Evolutionary conservation across 768 basidiomycete genomes (phyloP), one percentile per base, ranked within the genome.

Genomic region (Termitomyces sp.): DNA sequence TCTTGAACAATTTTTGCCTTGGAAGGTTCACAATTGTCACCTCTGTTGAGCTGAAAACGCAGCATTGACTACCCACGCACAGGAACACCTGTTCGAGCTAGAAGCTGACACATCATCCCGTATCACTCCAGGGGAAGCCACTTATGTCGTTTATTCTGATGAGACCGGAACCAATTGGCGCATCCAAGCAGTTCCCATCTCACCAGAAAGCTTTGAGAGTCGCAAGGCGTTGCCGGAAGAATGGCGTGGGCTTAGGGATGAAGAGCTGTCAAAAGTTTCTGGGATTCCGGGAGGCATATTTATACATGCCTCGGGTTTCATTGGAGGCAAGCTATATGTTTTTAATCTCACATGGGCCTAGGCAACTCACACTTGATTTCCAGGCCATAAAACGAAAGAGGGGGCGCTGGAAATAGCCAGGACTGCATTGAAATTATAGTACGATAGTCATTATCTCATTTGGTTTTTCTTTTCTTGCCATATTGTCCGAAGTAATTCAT

Each of bases 271-370:
- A 45, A 72, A 80, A 60, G 71, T 81, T 7, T 83, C 83, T 15
- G 91, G 92, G 2, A 83, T 98, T 57, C 80, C 83, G 0, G 93
- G 87, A 1, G 80, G 95, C 50, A 83, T 97, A 52, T 99, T 99
- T 65, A 85, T 95, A 24, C 97, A 99, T 71, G 93, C 95, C 1
- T 89, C 88, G 56, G 97, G 97, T 8, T 99, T 99, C 69, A 98
- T 94, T 65, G 97, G 97, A 64, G 94, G 94, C 85, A 59, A 58
- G 81, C 53, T 32, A 54, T 48, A 19, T 53, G 56, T 53, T 11
- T 45, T 51, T 43, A 5, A 28, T 28, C 28, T 30, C 54, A 53
- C 53, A 51, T 58, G 8, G n/a, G 30, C 22, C n/a, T 24, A 21
- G 35, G 35, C 30, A n/a, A 41, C 34, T 28, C 35, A 47, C 21